Conservation (phyloP, 768 basidiomycete species). For the Trametes gibbosa region DNA sequence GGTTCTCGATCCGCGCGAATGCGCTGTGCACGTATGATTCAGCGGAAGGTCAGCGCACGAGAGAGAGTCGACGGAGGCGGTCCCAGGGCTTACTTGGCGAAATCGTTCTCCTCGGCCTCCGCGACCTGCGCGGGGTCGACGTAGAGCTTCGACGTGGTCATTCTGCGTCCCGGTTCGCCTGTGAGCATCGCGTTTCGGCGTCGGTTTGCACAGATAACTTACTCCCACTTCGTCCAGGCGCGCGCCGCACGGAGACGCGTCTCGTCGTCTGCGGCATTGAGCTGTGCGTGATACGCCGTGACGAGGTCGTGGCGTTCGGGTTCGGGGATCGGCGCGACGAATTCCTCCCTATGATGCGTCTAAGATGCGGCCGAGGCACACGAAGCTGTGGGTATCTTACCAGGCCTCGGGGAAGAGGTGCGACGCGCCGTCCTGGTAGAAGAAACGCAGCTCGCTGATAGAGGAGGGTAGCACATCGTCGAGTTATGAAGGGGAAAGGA, state of each 20-base stretch:
- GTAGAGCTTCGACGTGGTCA: conserved; percentile 75
- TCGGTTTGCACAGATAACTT: conserved; percentile 31
- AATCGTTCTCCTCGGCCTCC: conserved; percentile 68
- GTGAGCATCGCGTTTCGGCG: neutral
- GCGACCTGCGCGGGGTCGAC: conserved; percentile 68
- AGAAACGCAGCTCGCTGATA: conserved; percentile 76
- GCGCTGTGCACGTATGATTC: conserved; percentile 45
- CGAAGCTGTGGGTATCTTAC: conserved; percentile 35
- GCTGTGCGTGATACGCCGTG: conserved; percentile 76
- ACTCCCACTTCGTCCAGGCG: conserved; percentile 94
- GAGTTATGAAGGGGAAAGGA: neutral
- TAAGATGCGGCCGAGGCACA: neutral
- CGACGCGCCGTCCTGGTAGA: conserved; percentile 85
- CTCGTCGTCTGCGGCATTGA: conserved; percentile 69
- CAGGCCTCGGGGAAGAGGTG: conserved; percentile 88
- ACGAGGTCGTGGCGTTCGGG: conserved; percentile 77
- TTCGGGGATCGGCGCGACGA: conserved; percentile 76
- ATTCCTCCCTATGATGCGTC: conserved; percentile 66
- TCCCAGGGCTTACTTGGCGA: conserved; percentile 57
- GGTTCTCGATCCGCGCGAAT: conserved; percentile 87
- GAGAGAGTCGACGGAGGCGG: neutral
- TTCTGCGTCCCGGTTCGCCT: conserved; percentile 43
- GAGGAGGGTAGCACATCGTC: neutral
- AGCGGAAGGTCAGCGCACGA: neutral
- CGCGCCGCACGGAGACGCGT: conserved; percentile 67